A percentile compares a stretch with the other conserved stretches of the same genome.
Conservation (phyloP, 2,329 filamentous ascomycete species). For the Phialemonium atrogriseum region DNA sequence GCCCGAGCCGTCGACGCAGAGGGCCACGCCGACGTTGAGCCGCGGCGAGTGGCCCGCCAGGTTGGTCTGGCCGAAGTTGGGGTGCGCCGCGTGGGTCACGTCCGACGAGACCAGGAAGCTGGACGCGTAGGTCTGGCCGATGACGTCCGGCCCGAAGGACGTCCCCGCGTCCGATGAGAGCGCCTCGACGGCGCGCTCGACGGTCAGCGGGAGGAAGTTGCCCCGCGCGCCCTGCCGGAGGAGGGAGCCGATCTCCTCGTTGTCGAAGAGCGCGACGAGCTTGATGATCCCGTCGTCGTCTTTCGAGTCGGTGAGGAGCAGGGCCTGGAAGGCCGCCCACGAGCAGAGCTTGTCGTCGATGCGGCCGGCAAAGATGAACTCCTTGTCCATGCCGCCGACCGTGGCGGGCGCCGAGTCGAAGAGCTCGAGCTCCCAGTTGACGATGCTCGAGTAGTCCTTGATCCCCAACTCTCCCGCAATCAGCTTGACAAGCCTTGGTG, state of each 20-base stretch:
- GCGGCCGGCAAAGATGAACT: conserved; percentile 90
- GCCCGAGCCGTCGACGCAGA: conserved; percentile 78
- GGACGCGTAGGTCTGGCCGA: conserved; percentile 80
- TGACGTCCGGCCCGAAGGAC: conserved; percentile 48
- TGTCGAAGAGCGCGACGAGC: conserved; percentile 88
- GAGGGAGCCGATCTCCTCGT: conserved; percentile 90
- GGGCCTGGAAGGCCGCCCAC: conserved; percentile 78
- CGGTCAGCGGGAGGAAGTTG: conserved; percentile 75
- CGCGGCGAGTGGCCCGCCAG: conserved; percentile 78
- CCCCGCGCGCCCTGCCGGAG: conserved; percentile 83
- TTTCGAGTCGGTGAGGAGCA: conserved; percentile 58
- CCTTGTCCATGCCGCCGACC: conserved; percentile 76
- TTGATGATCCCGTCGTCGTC: conserved; percentile 65
- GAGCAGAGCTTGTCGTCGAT: conserved; percentile 98
- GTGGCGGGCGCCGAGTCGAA: conserved; percentile 84
- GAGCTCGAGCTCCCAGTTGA: conserved; percentile 96
- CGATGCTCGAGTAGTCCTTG: conserved; percentile 61
- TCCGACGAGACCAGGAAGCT: conserved; percentile 90
- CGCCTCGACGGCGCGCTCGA: conserved; percentile 74
- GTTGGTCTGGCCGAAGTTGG: conserved; percentile 82
- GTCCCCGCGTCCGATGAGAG: conserved; percentile 41
- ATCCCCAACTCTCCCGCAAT: conserved; percentile 75
- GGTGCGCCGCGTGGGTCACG: conserved; percentile 89
- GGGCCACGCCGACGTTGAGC: conserved; percentile 77
- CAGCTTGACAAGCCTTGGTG: conserved; percentile 72